Conservation (phyloP, 768 basidiomycete genomes). For the Tulasnella sp. region DNA sequence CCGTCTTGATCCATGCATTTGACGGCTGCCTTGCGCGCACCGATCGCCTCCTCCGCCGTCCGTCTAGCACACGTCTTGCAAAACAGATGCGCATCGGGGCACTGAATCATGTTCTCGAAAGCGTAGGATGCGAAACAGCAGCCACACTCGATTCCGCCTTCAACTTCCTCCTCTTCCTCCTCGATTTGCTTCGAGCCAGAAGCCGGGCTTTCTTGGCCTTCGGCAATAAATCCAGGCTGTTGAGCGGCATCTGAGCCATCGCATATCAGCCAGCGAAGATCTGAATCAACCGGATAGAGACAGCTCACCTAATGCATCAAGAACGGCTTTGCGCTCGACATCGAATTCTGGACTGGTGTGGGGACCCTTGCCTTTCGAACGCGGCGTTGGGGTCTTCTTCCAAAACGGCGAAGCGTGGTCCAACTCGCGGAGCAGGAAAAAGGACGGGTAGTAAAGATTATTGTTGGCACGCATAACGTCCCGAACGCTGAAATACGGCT, state of each 20-base stretch:
- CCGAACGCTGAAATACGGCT: slow-evolving; percentile 17
- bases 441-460: slow-evolving; percentile 54
- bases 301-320: slow-evolving; percentile 23
- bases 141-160: slow-evolving; percentile 68
- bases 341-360: slow-evolving; percentile 30
- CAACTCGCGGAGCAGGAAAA: slow-evolving; percentile 38
- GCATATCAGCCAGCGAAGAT: background rate
- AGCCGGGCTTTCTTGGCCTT: background rate
- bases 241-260: background rate
- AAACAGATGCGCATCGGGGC: slow-evolving; percentile 81
- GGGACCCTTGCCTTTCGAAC: slow-evolving; percentile 16
- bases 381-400: slow-evolving; percentile 16
- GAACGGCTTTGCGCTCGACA: slow-evolving; percentile 36
- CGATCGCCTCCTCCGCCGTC: slow-evolving; percentile 55
- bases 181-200: slow-evolving; percentile 19
- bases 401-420: background rate
- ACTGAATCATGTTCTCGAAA: slow-evolving; percentile 78
- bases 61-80: slow-evolving; percentile 58
- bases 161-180: slow-evolving; percentile 32
- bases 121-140: slow-evolving; percentile 70
- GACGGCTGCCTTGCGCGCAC: slow-evolving; percentile 30
- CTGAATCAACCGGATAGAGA: background rate
- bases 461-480: slow-evolving; percentile 33
- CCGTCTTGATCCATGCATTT: slow-evolving; percentile 69
- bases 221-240: background rate